phyloP scores from a whole-genome alignment of 139 green algal genomes.

The Tetradesmus lagerheimii region DNA sequence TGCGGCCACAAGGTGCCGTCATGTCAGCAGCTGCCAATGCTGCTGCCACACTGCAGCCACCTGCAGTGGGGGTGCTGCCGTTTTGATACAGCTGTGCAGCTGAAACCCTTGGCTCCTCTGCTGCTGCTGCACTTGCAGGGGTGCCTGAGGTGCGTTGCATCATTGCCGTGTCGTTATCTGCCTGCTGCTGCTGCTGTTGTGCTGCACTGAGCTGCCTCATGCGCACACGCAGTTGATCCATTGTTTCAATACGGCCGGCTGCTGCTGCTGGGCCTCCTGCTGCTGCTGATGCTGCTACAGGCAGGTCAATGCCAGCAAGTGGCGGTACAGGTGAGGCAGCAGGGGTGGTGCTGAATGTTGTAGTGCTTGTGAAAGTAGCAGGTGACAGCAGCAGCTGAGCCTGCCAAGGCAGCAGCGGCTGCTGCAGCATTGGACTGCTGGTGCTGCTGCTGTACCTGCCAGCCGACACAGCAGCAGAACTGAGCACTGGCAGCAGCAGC shows the following conservation, averaged over 20 bases:
- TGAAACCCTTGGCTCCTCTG: background rate
- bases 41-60: background rate
- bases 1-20: too few relatives aligned
- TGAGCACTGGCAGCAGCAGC: background rate
- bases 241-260: background rate
- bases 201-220: background rate
- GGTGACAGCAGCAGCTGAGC: background rate
- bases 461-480: background rate
- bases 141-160: background rate
- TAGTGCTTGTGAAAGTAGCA: background rate
- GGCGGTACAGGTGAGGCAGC: background rate
- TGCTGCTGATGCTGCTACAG: too few relatives aligned
- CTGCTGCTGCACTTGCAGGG: background rate
- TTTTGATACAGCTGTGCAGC: background rate
- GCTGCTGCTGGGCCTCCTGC: background rate
- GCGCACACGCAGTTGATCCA: background rate
- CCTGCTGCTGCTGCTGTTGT: background rate
- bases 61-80: background rate
- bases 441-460: slow-evolving; percentile 3
- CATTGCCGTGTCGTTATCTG: background rate
- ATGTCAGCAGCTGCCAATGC: background rate
- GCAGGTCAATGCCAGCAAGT: background rate
- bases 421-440: background rate
- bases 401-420: background rate
- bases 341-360: background rate